Percentiles rank a stretch among this genome's conserved stretches.
These are phyloP conservation scores for Samsoniella hepiali DNA, from an alignment of 2,329 filamentous ascomycete genomes.

Conservation along the genomic window DNA sequence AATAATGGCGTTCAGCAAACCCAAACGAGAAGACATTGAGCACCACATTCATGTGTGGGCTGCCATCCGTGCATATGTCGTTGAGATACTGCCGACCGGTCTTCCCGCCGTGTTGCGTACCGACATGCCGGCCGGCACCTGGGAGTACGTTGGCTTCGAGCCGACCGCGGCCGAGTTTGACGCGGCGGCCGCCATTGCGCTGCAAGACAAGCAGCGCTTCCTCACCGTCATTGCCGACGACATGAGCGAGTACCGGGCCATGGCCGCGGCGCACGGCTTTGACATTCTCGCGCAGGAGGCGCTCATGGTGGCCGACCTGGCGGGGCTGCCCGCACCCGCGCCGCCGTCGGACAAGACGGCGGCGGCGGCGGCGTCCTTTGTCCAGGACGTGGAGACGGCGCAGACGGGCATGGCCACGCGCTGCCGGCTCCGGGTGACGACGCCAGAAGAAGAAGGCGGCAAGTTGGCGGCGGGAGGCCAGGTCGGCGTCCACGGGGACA, in stretches of 20 bases:
- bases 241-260: not conserved
- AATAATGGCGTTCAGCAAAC: not conserved
- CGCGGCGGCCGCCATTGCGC: not conserved
- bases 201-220: not conserved
- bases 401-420: not conserved
- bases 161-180: slow-evolving; percentile 2
- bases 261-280: not conserved
- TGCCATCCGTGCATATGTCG: slow-evolving; percentile 9
- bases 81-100: not conserved
- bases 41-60: slow-evolving; percentile 5
- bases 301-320: slow-evolving; percentile 7
- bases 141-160: slow-evolving; percentile 14
- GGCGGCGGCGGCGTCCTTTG: not conserved
- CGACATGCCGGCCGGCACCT: slow-evolving; percentile 9
- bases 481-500: not conserved
- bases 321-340: not conserved
- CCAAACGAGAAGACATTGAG: not conserved
- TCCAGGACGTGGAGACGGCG: not conserved
- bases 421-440: not conserved
- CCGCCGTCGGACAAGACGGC: not conserved
- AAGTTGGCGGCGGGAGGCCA: slow-evolving; percentile 1
- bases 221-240: slow-evolving; percentile 14
- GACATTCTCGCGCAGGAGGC: slow-evolving; percentile 14
- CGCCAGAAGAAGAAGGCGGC: not conserved
- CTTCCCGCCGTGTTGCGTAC: slow-evolving; percentile 8